These are phyloP conservation scores for Ligustrum vulgare DNA, from an alignment of 257 asterid species.

Conservation along the genomic window DNA sequence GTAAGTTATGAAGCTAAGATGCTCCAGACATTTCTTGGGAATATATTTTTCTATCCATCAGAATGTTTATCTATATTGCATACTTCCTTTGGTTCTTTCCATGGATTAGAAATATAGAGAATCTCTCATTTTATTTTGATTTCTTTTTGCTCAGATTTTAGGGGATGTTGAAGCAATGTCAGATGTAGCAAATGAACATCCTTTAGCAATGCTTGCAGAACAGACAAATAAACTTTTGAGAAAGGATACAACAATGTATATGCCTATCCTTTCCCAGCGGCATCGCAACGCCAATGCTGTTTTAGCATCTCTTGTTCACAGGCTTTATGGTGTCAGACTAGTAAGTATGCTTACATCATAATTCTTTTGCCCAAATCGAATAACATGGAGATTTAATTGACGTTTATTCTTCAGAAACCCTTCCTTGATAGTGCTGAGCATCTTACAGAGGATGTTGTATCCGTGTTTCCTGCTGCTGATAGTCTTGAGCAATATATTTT, in stretches of 20 bases:
- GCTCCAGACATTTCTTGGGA: not conserved
- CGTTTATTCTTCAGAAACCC: conserved; percentile 66
- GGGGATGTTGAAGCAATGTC: conserved; percentile 78
- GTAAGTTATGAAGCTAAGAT: not conserved
- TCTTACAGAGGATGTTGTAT: conserved; percentile 89
- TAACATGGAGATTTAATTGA: conserved; percentile 28
- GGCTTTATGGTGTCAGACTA: conserved; percentile 84
- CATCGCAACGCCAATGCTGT: conserved; percentile 78
- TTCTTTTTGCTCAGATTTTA: conserved; percentile 54
- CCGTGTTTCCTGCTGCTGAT: conserved; percentile 95
- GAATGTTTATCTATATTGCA: not conserved
- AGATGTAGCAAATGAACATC: conserved; percentile 78
- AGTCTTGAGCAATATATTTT: conserved; percentile 72
- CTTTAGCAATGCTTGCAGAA: conserved; percentile 83
- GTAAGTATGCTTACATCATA: conserved; percentile 44
- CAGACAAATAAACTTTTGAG: conserved; percentile 61
- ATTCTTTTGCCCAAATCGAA: conserved; percentile 18
- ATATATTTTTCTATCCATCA: not conserved
- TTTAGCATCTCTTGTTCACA: conserved; percentile 87
- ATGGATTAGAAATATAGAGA: conserved; percentile 13
- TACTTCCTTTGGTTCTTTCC: not conserved
- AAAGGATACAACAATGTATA: conserved; percentile 56
- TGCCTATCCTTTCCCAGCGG: conserved; percentile 72
- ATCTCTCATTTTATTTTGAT: conserved; percentile 27
- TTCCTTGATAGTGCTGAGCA: conserved; percentile 85